Conservation (phyloP, 495 filamentous ascomycete genomes). For the Aspergillus saccharolyticus region DNA sequence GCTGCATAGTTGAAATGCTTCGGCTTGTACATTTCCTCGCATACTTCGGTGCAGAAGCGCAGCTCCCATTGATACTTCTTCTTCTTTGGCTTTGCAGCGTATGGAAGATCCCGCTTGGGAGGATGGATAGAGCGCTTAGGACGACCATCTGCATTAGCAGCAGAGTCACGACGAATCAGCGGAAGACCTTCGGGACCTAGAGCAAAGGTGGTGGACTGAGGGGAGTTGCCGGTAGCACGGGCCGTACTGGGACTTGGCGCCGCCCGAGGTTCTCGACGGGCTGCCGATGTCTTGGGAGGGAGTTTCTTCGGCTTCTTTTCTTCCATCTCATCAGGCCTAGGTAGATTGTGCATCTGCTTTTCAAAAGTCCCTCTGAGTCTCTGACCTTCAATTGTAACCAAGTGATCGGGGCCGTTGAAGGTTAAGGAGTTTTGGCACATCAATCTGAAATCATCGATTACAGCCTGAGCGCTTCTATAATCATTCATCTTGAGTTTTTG, state of each 20-base stretch:
- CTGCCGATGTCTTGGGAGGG: constrained; percentile 44
- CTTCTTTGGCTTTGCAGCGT: constrained; percentile 78
- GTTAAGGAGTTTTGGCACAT: constrained; percentile 68
- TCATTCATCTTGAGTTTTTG: constrained; percentile 63
- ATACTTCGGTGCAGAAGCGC: constrained; percentile 78
- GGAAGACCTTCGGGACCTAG: constrained; percentile 80
- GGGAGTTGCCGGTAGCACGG: constrained; percentile 39
- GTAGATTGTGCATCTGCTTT: constrained; percentile 48
- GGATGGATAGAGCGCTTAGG: constrained; percentile 94
- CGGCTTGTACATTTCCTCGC: constrained; percentile 71
- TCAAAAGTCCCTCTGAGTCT: constrained; percentile 58
- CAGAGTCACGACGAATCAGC: constrained; percentile 81
- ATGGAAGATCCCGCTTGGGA: constrained; percentile 82
- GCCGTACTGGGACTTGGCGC: constrained; percentile 30
- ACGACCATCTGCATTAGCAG: constrained; percentile 63
- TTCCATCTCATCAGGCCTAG: constrained; percentile 49
- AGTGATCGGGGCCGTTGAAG: constrained; percentile 80
- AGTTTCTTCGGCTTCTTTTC: constrained; percentile 58
- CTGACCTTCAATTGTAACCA: constrained; percentile 58
- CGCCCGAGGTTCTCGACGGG: constrained; percentile 51
- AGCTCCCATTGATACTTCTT: constrained; percentile 89
- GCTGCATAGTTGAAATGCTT: constrained; percentile 60
- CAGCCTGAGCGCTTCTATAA: constrained; percentile 60
- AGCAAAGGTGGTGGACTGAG: constrained; percentile 65
- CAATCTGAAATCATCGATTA: constrained; percentile 65